These are phyloP conservation scores for Fusarium nisikadoi DNA, from an alignment of 2,329 filamentous ascomycete genomes.

Conservation along the genomic window DNA sequence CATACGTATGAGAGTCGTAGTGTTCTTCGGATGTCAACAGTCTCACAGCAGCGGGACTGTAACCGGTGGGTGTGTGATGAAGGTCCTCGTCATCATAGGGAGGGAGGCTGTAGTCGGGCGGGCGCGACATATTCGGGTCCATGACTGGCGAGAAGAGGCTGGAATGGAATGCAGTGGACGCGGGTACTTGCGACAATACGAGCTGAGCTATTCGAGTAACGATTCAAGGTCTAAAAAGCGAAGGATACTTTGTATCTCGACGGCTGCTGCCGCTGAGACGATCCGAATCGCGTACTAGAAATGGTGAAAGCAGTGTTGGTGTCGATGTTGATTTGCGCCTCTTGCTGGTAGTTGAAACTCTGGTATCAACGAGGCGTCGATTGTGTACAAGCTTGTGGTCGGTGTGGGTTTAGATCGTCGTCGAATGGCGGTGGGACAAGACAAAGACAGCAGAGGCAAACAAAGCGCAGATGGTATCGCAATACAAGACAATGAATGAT, in stretches of 20 bases:
- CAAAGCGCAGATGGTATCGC: background rate
- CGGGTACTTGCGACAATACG: slow-evolving; percentile 33
- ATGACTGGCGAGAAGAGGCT: slow-evolving; percentile 48
- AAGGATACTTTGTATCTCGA: slow-evolving; percentile 25
- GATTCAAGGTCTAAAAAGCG: slow-evolving; percentile 12
- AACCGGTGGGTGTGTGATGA: slow-evolving; percentile 58
- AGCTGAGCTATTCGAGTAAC: slow-evolving; percentile 9
- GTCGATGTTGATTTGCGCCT: slow-evolving; percentile 12
- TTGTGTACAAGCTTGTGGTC: slow-evolving; percentile 1
- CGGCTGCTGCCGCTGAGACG: slow-evolving; percentile 35
- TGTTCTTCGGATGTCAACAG: slow-evolving; percentile 72
- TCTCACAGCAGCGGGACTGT: slow-evolving; percentile 65
- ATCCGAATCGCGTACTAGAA: background rate
- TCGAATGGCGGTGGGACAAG: background rate
- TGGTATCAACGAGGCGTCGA: slow-evolving; percentile 26
- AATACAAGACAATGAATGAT: slow-evolving; percentile 21
- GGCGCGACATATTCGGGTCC: slow-evolving; percentile 63
- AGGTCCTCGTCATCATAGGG: slow-evolving; percentile 64
- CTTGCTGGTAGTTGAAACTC: slow-evolving; percentile 19
- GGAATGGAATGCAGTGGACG: slow-evolving; percentile 49
- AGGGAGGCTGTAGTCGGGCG: slow-evolving; percentile 68
- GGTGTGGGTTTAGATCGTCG: slow-evolving; percentile 24
- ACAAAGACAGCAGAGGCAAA: slow-evolving; percentile 3
- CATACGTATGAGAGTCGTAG: slow-evolving; percentile 65
- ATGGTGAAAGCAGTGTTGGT: slow-evolving; percentile 1